These are phyloP conservation scores for Sarocladium kiliense DNA, from an alignment of 2,329 filamentous ascomycete species.

Conservation along the genomic window DNA sequence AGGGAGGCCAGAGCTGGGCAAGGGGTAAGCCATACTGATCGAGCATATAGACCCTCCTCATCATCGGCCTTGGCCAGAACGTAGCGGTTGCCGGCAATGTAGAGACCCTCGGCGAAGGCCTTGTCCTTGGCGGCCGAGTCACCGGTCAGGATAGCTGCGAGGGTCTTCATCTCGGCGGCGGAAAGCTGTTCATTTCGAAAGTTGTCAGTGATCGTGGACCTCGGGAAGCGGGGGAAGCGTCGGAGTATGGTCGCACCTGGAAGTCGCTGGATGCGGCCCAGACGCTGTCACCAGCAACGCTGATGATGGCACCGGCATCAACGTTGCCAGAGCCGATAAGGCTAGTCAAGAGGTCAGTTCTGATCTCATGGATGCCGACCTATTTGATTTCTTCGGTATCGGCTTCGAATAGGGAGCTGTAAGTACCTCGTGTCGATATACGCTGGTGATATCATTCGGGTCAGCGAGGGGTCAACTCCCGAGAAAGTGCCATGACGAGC, in stretches of 20 bases:
- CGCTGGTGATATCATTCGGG: slow-evolving; percentile 25
- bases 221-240: background rate
- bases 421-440: slow-evolving; percentile 48
- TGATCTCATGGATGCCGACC: background rate
- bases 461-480: background rate
- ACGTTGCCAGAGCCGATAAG: slow-evolving; percentile 74
- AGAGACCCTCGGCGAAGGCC: slow-evolving; percentile 67
- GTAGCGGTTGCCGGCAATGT: slow-evolving; percentile 73
- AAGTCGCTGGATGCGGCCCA: slow-evolving; percentile 72
- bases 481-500: background rate
- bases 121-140: slow-evolving; percentile 50
- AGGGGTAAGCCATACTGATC: slow-evolving; percentile 70
- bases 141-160: slow-evolving; percentile 47
- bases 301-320: slow-evolving; percentile 82
- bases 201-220: background rate
- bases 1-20: no score
- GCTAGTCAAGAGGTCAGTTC: slow-evolving; percentile 38
- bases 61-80: slow-evolving; percentile 66
- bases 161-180: slow-evolving; percentile 53
- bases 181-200: slow-evolving; percentile 21
- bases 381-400: background rate
- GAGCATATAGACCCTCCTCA: slow-evolving; percentile 75
- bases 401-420: background rate
- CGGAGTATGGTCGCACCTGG: slow-evolving; percentile 49
- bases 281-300: slow-evolving; percentile 69